Conservation (phyloP, 2,329 filamentous ascomycete genomes). For the Tolypocladium amazonense region DNA sequence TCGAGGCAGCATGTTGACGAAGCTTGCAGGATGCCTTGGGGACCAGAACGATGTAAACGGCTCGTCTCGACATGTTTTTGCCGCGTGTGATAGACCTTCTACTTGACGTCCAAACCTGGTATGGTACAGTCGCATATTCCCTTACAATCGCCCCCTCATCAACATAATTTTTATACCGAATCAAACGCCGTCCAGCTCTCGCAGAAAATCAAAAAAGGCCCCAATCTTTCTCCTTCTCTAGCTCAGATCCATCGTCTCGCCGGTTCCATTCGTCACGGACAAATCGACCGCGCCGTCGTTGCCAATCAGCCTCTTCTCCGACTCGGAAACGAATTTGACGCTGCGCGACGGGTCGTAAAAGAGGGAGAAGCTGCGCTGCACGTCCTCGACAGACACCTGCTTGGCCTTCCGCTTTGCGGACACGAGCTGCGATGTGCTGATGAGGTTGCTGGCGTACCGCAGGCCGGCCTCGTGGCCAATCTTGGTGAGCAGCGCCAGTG, state of each 20-base stretch:
- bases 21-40: neutral
- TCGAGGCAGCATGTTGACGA: neutral
- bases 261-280: conserved; percentile 30
- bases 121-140: conserved; percentile 17
- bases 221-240: conserved; percentile 13
- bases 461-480: conserved; percentile 88
- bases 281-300: conserved; percentile 75
- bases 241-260: conserved; percentile 37
- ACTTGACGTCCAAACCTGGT: conserved; percentile 9
- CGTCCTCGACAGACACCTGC: conserved; percentile 76
- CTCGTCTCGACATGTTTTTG: neutral
- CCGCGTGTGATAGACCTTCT: neutral
- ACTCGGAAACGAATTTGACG: conserved; percentile 81
- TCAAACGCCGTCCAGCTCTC: conserved; percentile 19
- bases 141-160: conserved; percentile 5
- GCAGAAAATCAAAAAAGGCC: conserved; percentile 2
- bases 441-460: conserved; percentile 94
- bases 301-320: conserved; percentile 86
- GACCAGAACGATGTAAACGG: neutral
- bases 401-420: conserved; percentile 76
- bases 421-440: conserved; percentile 85
- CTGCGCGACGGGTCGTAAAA: conserved; percentile 88
- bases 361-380: conserved; percentile 84
- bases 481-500: conserved; percentile 86
- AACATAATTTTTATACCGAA: conserved; percentile 5